A percentile compares a stretch with the other conserved stretches of the same genome.
These are phyloP conservation scores for Trichoderma citrinoviride DNA, from an alignment of 2,329 filamentous ascomycete species.

Conservation along the genomic window DNA sequence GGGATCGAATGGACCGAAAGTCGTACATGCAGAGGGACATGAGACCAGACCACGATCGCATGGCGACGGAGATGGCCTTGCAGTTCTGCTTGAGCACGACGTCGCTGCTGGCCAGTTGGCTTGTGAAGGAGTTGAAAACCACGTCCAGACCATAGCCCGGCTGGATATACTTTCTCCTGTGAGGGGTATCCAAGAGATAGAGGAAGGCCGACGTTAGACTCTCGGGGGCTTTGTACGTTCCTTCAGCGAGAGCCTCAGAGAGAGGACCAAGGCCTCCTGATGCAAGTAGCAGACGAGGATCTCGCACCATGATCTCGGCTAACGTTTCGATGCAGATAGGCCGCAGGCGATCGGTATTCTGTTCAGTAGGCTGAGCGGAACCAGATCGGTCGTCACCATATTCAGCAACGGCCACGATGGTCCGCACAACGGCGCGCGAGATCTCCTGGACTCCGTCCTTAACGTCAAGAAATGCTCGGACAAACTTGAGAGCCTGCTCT, in stretches of 20 bases:
- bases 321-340: slow-evolving; percentile 92
- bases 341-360: slow-evolving; percentile 77
- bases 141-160: slow-evolving; percentile 87
- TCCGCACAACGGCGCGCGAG: slow-evolving; percentile 80
- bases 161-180: slow-evolving; percentile 75
- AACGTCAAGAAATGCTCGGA: slow-evolving; percentile 90
- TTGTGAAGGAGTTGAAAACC: slow-evolving; percentile 89
- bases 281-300: slow-evolving; percentile 75
- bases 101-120: slow-evolving; percentile 64
- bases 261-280: slow-evolving; percentile 82
- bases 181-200: slow-evolving; percentile 82
- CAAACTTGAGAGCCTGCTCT: slow-evolving; percentile 95
- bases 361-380: slow-evolving; percentile 64
- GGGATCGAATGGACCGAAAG: slow-evolving; percentile 77
- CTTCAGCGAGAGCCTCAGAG: slow-evolving; percentile 89
- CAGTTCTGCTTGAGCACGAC: slow-evolving; percentile 76
- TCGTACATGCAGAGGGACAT: slow-evolving; percentile 86
- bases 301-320: slow-evolving; percentile 84
- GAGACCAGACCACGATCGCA: slow-evolving; percentile 92
- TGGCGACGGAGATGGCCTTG: slow-evolving; percentile 83
- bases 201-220: slow-evolving; percentile 85
- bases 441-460: slow-evolving; percentile 89
- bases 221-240: slow-evolving; percentile 88
- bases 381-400: slow-evolving; percentile 83
- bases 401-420: slow-evolving; percentile 87